Conservation (phyloP, 257 asterid genomes). For the Nicotiana sylvestris region DNA sequence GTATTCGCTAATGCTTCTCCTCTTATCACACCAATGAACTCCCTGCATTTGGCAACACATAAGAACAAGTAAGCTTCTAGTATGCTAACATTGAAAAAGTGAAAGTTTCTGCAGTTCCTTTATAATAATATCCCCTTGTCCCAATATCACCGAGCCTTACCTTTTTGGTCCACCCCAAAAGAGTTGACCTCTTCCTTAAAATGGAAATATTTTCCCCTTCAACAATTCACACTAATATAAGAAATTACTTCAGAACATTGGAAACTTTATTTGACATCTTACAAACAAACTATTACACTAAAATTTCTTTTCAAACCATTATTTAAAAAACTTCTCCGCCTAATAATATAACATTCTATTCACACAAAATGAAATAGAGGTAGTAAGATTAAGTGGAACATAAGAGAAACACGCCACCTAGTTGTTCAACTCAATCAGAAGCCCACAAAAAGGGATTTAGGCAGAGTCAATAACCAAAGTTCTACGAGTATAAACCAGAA, state of each 20-base stretch:
- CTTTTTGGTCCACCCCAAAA: not conserved
- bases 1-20: constrained; percentile 78
- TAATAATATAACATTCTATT: not conserved
- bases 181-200: constrained; percentile 1
- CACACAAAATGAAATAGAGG: not conserved
- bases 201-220: not conserved
- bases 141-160: not conserved
- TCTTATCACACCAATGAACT: constrained; percentile 93
- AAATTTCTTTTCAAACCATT: not conserved
- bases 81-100: not conserved
- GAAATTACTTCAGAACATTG: not conserved
- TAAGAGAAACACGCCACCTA: not conserved
- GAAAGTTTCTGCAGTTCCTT: not conserved
- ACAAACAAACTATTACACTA: not conserved
- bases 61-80: not conserved
- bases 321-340: not conserved
- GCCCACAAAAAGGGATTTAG: not conserved
- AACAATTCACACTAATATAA: not conserved
- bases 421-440: not conserved
- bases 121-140: not conserved
- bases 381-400: not conserved
- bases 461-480: not conserved
- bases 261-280: not conserved
- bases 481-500: not conserved
- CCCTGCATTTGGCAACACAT: constrained; percentile 52